phyloP scores from a whole-genome alignment of 495 filamentous ascomycete species.

The Aspergillus wentii region DNA sequence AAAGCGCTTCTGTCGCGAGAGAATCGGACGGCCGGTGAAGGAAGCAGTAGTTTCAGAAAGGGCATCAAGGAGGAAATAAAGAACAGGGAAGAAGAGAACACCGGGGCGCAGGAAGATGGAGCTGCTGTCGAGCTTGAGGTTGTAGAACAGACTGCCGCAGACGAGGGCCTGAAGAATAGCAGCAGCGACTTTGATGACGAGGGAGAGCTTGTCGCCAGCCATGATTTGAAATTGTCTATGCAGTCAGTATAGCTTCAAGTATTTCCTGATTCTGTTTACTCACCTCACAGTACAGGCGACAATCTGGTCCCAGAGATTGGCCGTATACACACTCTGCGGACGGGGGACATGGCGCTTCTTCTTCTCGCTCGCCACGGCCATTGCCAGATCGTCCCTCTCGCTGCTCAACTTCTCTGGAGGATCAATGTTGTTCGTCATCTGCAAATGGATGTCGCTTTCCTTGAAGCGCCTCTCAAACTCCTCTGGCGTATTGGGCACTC shows the following conservation, averaged over 20 bases:
- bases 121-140: constrained; percentile 28
- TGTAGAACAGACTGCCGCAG: constrained; percentile 39
- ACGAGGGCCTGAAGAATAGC: constrained; percentile 35
- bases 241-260: no score
- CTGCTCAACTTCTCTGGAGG: constrained; percentile 36
- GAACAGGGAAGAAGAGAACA: constrained; percentile 32
- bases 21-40: constrained; percentile 39
- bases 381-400: constrained; percentile 36
- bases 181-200: constrained; percentile 25
- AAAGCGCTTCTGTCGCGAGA: constrained; percentile 45
- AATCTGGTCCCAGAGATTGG: constrained; percentile 53
- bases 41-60: constrained; percentile 34
- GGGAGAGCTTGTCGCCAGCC: constrained; percentile 32
- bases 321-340: constrained; percentile 44
- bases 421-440: constrained; percentile 61
- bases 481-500: constrained; percentile 64
- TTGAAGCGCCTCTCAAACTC: constrained; percentile 72
- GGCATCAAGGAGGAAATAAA: constrained; percentile 35
- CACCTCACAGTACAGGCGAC: constrained; percentile 44
- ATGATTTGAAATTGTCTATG: constrained; percentile 34
- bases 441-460: constrained; percentile 57
- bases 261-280: no score
- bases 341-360: constrained; percentile 47
- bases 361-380: constrained; percentile 44
- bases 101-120: constrained; percentile 38